Conservation (phyloP, 306 rosid species). For the Macrotyloma uniflorum region DNA sequence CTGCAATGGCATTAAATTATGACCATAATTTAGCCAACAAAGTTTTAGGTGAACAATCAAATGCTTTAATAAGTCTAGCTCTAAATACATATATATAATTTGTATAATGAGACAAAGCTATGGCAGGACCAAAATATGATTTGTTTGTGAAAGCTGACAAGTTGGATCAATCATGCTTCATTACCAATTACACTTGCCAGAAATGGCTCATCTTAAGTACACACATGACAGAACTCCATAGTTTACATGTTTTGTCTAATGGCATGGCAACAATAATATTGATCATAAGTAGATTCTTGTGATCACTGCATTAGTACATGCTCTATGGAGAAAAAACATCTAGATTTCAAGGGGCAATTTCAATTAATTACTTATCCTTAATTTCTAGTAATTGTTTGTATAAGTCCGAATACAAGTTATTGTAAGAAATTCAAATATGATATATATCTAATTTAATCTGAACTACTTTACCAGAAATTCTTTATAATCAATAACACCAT, state of each 20-base stretch:
- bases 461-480: constrained; percentile 62
- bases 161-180: not conserved
- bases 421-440: not conserved
- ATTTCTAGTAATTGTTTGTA: not conserved
- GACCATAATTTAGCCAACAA: constrained; percentile 7
- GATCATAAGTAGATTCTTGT: not conserved
- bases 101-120: not conserved
- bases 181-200: not conserved
- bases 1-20: constrained; percentile 47
- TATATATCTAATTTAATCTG: not conserved
- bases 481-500: constrained; percentile 54
- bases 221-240: not conserved
- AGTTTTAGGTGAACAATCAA: not conserved
- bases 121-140: not conserved
- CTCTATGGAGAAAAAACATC: not conserved
- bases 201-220: not conserved
- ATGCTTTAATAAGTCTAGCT: not conserved
- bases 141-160: not conserved
- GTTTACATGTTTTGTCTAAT: not conserved
- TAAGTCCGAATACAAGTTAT: not conserved
- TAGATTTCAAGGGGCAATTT: not conserved
- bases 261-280: not conserved
- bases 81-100: not conserved
- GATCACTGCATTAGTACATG: not conserved
- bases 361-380: not conserved